Base-by-base conservation (phyloP, 768 basidiomycete genomes). In the Daedaleopsis sinensis region DNA sequence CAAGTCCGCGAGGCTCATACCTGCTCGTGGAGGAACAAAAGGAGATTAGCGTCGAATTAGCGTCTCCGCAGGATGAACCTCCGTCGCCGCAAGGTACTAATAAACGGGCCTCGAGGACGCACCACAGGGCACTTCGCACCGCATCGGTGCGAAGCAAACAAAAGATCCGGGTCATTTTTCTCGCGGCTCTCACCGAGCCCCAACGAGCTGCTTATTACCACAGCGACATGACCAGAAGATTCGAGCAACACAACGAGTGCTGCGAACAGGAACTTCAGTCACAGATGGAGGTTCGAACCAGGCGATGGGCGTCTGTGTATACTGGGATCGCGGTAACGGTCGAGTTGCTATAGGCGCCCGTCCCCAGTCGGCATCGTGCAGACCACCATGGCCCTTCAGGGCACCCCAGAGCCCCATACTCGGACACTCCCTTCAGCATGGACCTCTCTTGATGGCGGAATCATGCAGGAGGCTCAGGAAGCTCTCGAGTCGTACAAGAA, bases 401-500 rank as follows among this genome's bases (percentile, higher is more conserved):
- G 62, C 46, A 70, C 64, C 52, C 68, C 68, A 38, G 69, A 70
- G 38, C 54, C 64, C 19, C 66, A 67, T 43, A 42, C 58, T 56
- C 69, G 71, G 42, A 44, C 68, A 15, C 52, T 70, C 27, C 69
- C 69, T 49, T 63, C 71, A 50, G 66, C 69, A 66, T 73, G 71
- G 71, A 68, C 70, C n/a, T 58, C 70, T 16, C 39, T 65, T 50
- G 70, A 70, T 54, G 53, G 60, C 19, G 63, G 56, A n/a, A 59
- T 59, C 52, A 68, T 75, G 55, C 67, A 70, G 19, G 86, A 87
- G 62, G 86, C 84, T 12, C 73, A 89, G 52, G 85, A 85, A 36
- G 94, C 93, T 3, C 77, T 96, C 49, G 91, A 94, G 68, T 80
- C 84, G 0, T 96, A 96, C 80, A 92, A 89, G 82, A 89, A 91